Evolutionary conservation across 2,329 filamentous ascomycete genomes (phyloP), one percentile per base, ranked within the genome.

Genomic region (Beauveria rudraprayagi): DNA sequence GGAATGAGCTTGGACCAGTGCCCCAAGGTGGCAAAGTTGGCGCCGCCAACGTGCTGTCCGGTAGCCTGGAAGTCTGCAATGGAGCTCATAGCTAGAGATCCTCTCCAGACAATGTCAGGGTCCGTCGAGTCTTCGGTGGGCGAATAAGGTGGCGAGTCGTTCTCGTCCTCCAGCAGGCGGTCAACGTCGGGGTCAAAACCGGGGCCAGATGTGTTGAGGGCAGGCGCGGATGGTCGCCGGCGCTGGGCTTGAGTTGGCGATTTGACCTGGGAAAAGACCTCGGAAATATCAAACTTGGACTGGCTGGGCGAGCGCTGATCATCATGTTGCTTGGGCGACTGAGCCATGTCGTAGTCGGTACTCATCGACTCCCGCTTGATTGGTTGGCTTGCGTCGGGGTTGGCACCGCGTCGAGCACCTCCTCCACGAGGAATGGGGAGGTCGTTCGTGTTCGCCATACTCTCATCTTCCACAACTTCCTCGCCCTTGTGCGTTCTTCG

Each of bases 401-500:
- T 41, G 17, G 48, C 51, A 26, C 61, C 56, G 9, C 61, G 56
- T 44, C 57, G 43, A 28, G 50, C 24, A 64, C 67, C 63, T 8
- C 60, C 54, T 44, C 58, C 58, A 16, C 61, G 58, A 22, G 62
- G 63, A 9, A 67, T 62, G 26, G 74, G 73, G 19, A 70, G 73
- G 41, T 69, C 71, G 14, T 67, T 70, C 8, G 43, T 62, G 44
- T 58, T 61, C 2, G 62, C 55, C 19, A 65, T 62, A n/a, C 75
- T 80, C 40, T 95, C 91, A 51, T 89, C 86, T 64, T 93, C 92
- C 17, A 97, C 82, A 17, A 96, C 74, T 71, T 97, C 94, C 62
- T 97, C 92, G 14, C 94, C 94, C 73, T 97, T 97, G 77, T 97
- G 93, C 2, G 93, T 97, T 66, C 90, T 86, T 68, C 92, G 84